Base-by-base conservation (phyloP, 495 filamentous ascomycete species). In the Delitschia confertaspora region DNA sequence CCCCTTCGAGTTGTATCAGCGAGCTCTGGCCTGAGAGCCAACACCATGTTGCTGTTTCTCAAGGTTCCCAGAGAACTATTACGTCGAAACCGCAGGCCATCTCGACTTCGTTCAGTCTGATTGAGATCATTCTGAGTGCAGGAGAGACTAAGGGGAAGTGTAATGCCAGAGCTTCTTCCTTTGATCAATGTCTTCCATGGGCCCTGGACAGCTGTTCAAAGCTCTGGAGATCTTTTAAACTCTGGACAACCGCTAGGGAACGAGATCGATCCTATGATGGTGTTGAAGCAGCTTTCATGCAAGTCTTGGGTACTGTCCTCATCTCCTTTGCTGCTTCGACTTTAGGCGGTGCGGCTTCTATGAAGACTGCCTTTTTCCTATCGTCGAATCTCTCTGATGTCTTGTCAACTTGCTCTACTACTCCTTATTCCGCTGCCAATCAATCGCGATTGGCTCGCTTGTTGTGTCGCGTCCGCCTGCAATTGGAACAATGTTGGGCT, bases 11-110 rank as follows among this genome's bases (percentile, higher is more conserved):
- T 13, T 44, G 33, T 26, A 52, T 65, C 1, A 41, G 45, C 16
- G 47, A 38, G 17, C 34, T 63, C 10, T 62, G 60, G 60, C 56
- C 58, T 0, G 43, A 53, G 11, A 54, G 49, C 19, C 47, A 59
- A 26, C 44, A 49, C 8, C 25, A 35, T 6, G 49, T 65, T 31
- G 58, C 54, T 10, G 21, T 60, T 13, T 58, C 60, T 6, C 55
- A 58, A 21, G 53, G 42, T 14, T 57, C 43, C 26, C 61, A 65
- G 33, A 44, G 27, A 9, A 50, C 21, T 5, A 36, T 64, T 18
- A 34, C 17, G 0, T 46, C 49, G n/a, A 45, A 6, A 11, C 10
- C 20, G 1, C 45, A 60, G 10, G 59, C 59, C n/a, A 50, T 57
- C 11, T 19, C 49, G 23, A 33, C 59, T 23, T 56, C 40, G 6